Evolutionary conservation across 2,329 filamentous ascomycete species (phyloP).

Genomic region (Fusarium pilosicola): DNA sequence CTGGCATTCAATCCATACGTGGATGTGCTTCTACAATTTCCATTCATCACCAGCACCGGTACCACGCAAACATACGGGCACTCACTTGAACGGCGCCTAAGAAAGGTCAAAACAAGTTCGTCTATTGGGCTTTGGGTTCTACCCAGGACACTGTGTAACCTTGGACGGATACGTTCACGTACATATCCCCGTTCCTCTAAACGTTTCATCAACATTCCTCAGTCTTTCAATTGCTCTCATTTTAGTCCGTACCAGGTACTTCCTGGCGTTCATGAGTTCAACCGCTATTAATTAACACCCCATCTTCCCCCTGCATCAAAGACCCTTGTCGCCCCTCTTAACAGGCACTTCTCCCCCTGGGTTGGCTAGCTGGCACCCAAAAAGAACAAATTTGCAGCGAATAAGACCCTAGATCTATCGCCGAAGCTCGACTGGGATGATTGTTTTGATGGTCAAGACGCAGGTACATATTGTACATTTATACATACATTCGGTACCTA

Average conservation of each 20-base stretch:
- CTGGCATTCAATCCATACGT: neutral
- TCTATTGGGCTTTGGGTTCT: neutral
- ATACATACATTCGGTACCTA: neutral
- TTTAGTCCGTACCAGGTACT: conserved; percentile 14
- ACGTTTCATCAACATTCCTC: conserved; percentile 40
- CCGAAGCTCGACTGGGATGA: conserved; percentile 18
- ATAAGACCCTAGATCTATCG: conserved; percentile 16
- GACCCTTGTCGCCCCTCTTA: conserved; percentile 35
- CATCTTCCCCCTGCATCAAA: conserved; percentile 39
- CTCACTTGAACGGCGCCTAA: conserved; percentile 10
- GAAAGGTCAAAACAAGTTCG: neutral
- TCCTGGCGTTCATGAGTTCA: conserved; percentile 21
- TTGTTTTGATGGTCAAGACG: conserved; percentile 19
- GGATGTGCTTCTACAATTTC: neutral
- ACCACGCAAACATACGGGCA: conserved; percentile 24
- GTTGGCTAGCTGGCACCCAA: neutral
- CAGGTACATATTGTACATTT: conserved; percentile 11
- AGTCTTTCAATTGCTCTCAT: conserved; percentile 10
- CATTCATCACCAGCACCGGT: neutral
- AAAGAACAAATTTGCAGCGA: conserved; percentile 10
- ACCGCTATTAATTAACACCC: conserved; percentile 29
- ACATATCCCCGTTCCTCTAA: conserved; percentile 20
- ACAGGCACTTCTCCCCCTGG: conserved; percentile 17
- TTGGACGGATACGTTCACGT: conserved; percentile 24
- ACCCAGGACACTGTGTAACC: neutral